These are phyloP conservation scores for Hebeloma cylindrosporum DNA, from an alignment of 768 basidiomycete genomes.

Conservation along the genomic window DNA sequence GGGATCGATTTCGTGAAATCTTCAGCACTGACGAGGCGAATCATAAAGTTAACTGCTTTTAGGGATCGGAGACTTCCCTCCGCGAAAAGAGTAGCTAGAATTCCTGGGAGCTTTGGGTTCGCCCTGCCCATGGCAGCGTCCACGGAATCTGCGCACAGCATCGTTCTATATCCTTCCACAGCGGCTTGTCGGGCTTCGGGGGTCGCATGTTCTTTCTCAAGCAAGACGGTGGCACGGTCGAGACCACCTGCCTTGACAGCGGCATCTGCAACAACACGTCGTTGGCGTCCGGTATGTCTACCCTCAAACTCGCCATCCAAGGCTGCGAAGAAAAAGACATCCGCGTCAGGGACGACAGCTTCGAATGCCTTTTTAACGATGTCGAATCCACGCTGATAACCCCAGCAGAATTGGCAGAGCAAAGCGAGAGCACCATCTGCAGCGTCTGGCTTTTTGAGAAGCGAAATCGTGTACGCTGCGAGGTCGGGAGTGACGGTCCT, in stretches of 20 bases:
- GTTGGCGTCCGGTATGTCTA: slow-evolving; percentile 4
- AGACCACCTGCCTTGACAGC: slow-evolving; percentile 21
- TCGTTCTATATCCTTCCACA: slow-evolving; percentile 14
- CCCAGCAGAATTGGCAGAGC: slow-evolving; percentile 17
- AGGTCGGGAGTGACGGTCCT: slow-evolving; percentile 14
- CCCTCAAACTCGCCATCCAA: slow-evolving; percentile 9
- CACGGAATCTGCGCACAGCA: slow-evolving; percentile 16
- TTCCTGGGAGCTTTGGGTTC: slow-evolving; percentile 8
- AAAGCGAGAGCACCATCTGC: slow-evolving; percentile 15
- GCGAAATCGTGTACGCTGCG: slow-evolving; percentile 6
- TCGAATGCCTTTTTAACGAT: slow-evolving; percentile 15
- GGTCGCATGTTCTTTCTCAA: slow-evolving; percentile 7
- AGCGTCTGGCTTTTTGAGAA: slow-evolving; percentile 10
- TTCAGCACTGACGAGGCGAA: slow-evolving; percentile 12
- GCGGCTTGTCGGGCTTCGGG: slow-evolving; percentile 12
- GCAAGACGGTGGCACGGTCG: slow-evolving; percentile 6
- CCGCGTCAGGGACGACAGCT: slow-evolving; percentile 11
- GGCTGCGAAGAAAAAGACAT: slow-evolving; percentile 15
- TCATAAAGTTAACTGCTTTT: slow-evolving; percentile 11
- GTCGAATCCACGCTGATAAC: slow-evolving; percentile 17
- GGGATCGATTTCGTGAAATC: background rate
- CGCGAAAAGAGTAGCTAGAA: slow-evolving; percentile 11
- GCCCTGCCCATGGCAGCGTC: slow-evolving; percentile 12
- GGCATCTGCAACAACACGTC: slow-evolving; percentile 14
- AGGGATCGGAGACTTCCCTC: slow-evolving; percentile 15